These are phyloP conservation scores for Lactarius pseudohatsudake DNA, from an alignment of 768 basidiomycete genomes.

Conservation along the genomic window DNA sequence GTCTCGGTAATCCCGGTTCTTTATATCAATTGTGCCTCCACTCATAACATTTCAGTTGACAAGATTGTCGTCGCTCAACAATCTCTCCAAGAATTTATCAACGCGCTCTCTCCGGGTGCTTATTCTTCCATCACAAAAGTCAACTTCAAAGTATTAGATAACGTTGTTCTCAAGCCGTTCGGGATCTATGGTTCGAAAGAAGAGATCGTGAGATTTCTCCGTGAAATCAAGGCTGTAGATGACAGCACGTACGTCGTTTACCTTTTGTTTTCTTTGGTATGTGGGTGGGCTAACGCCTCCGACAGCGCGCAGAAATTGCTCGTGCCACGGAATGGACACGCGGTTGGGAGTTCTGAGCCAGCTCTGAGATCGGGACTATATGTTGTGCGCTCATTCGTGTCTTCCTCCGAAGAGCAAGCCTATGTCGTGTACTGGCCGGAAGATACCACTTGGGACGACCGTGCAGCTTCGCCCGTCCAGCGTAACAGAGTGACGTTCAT, in stretches of 20 bases:
- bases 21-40: neutral
- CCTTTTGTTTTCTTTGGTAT: neutral
- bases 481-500: constrained; percentile 62
- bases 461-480: constrained; percentile 42
- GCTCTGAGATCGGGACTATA: constrained; percentile 54
- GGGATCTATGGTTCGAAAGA: constrained; percentile 57
- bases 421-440: constrained; percentile 65
- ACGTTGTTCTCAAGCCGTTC: constrained; percentile 45
- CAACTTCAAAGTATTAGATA: constrained; percentile 53
- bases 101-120: constrained; percentile 48
- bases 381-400: constrained; percentile 33
- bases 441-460: constrained; percentile 56
- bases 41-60: constrained; percentile 42
- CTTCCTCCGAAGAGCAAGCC: constrained; percentile 33
- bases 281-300: neutral
- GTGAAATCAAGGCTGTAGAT: constrained; percentile 39
- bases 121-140: constrained; percentile 54
- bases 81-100: constrained; percentile 48
- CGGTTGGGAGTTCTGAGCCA: constrained; percentile 23
- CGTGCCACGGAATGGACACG: constrained; percentile 14
- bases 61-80: constrained; percentile 60
- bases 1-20: constrained; percentile 42
- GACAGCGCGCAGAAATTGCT: constrained; percentile 29
- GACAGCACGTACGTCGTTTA: constrained; percentile 39
- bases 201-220: constrained; percentile 38